Evolutionary conservation across 768 basidiomycete genomes (phyloP).

Genomic region (Exsudoporus frostii): DNA sequence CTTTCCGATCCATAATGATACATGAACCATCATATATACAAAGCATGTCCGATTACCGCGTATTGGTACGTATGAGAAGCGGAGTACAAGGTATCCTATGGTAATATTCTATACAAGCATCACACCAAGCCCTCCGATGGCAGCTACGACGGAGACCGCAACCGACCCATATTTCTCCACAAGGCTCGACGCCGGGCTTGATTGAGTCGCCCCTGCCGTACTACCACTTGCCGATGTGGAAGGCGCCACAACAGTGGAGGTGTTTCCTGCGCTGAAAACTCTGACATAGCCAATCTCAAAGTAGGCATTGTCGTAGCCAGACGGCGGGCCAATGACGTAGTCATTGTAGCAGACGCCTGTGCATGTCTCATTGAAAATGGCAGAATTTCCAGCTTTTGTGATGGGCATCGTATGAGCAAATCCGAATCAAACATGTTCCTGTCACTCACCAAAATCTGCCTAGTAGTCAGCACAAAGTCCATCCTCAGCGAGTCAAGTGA

Average conservation of each 20-base stretch:
- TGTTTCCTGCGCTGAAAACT: conserved; percentile 40
- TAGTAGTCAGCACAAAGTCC: conserved; percentile 11
- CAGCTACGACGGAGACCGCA: conserved; percentile 8
- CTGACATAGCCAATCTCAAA: conserved; percentile 68
- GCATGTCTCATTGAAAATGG: conserved; percentile 60
- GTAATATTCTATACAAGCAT: conserved; percentile 8
- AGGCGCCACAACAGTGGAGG: conserved; percentile 25
- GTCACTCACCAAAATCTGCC: conserved; percentile 33
- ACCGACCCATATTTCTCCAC: conserved; percentile 1
- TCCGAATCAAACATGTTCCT: not conserved
- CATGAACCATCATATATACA: no score
- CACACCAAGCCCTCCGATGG: conserved; percentile 14
- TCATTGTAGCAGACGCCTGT: conserved; percentile 65
- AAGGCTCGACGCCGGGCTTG: conserved; percentile 8
- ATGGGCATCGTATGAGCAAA: conserved; percentile 27
- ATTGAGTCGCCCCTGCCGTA: conserved; percentile 9
- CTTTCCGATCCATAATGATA: not conserved
- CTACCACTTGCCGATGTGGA: conserved; percentile 18
- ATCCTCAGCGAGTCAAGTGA: conserved; percentile 15
- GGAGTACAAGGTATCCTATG: no score
- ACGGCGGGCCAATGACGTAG: conserved; percentile 61
- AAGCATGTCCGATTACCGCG: not conserved
- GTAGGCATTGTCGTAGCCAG: conserved; percentile 62
- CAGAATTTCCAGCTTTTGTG: conserved; percentile 43
- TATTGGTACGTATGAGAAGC: no score